Conservation (phyloP, 2,329 filamentous ascomycete genomes). For the Sphaerostilbella broomeana region DNA sequence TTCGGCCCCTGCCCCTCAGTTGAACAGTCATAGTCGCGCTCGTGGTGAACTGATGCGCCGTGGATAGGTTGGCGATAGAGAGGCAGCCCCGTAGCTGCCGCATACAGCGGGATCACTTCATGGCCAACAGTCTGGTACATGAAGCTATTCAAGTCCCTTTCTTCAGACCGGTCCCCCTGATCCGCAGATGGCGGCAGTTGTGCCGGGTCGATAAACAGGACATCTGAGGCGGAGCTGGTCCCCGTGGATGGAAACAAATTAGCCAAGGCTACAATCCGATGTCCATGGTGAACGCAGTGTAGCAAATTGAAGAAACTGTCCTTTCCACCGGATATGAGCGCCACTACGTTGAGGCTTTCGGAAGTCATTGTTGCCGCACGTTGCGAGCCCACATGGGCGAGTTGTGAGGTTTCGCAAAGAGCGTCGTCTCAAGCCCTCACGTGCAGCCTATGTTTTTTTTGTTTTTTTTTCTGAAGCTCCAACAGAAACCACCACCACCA, state of each 20-base stretch:
- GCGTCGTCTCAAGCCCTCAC: conserved; percentile 10
- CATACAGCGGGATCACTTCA: conserved; percentile 77
- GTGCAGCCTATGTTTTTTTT: conserved; percentile 9
- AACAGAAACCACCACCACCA: too few relatives aligned
- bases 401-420: background rate
- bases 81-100: conserved; percentile 68
- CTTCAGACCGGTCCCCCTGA: conserved; percentile 5
- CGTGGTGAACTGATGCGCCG: conserved; percentile 63
- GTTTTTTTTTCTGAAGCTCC: background rate
- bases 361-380: conserved; percentile 32
- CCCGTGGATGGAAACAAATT: conserved; percentile 62
- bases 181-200: conserved; percentile 10
- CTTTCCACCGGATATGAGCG: conserved; percentile 91
- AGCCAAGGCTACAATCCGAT: conserved; percentile 77
- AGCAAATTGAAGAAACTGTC: conserved; percentile 92
- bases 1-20: conserved; percentile 17
- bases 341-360: conserved; percentile 67
- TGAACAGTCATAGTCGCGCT: conserved; percentile 57
- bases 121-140: conserved; percentile 99
- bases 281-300: conserved; percentile 81
- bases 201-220: conserved; percentile 17
- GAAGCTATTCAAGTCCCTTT: conserved; percentile 78
- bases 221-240: background rate
- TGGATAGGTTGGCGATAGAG: conserved; percentile 74
- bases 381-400: too few relatives aligned